Evolutionary conservation across 169 alveolate species (phyloP).

Genomic region (Babesia bigemina): DNA sequence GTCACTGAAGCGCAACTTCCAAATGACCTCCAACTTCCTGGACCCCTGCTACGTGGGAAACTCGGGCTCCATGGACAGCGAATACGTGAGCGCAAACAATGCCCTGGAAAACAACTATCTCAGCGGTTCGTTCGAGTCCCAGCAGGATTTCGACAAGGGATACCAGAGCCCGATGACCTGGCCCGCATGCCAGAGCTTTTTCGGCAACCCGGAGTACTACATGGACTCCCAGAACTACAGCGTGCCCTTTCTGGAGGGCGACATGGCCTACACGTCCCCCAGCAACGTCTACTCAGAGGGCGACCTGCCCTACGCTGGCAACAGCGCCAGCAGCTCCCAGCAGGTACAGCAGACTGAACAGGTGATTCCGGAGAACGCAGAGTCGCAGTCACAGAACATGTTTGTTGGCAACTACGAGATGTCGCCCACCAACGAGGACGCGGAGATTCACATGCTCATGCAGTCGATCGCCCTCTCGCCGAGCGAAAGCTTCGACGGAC

Average conservation of each 20-base stretch:
- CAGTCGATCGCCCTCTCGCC: conserved; percentile 55
- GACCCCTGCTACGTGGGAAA: conserved; percentile 32
- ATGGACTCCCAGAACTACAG: conserved; percentile 25
- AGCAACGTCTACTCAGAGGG: background rate
- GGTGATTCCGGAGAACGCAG: background rate
- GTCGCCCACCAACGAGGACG: conserved; percentile 42
- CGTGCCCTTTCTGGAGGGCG: conserved; percentile 38
- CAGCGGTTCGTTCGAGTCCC: conserved; percentile 40
- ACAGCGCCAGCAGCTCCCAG: background rate
- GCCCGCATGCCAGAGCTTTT: conserved; percentile 2
- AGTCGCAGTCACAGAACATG: background rate
- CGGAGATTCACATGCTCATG: conserved; percentile 52
- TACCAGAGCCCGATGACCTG: conserved; percentile 27
- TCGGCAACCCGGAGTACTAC: conserved; percentile 34
- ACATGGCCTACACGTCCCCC: conserved; percentile 17
- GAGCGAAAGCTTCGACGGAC: conserved; percentile 26
- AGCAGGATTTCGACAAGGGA: conserved; percentile 35
- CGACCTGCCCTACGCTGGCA: background rate
- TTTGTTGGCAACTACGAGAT: conserved; percentile 10
- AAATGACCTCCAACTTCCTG: conserved; percentile 7
- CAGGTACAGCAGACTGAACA: conserved; percentile 3
- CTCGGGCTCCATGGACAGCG: conserved; percentile 7
- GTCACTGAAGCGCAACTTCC: conserved; percentile 15
- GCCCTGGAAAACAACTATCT: conserved; percentile 32
- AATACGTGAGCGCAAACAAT: background rate